A percentile compares a stretch with the other conserved stretches of the same genome.
Evolutionary conservation across 2,329 filamentous ascomycete species (phyloP).

Genomic region (Meredithiella fracta): DNA sequence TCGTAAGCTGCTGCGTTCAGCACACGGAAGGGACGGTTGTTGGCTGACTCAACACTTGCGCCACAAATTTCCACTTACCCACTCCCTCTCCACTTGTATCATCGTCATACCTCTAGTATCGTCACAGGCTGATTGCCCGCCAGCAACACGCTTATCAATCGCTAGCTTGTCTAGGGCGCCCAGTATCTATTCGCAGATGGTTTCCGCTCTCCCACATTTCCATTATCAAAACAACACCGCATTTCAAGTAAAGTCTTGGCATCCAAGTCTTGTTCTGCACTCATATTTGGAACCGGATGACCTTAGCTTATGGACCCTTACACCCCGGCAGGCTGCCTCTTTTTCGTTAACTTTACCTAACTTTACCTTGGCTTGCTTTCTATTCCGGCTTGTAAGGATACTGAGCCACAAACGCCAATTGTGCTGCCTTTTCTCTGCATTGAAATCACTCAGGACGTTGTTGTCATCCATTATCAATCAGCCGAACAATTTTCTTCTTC

Average conservation of each 20-base stretch:
- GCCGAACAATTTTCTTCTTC: neutral
- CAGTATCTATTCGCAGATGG: neutral
- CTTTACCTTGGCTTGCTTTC: neutral
- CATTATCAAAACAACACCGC: neutral
- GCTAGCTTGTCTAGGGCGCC: neutral
- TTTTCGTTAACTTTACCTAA: neutral
- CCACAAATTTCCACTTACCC: neutral
- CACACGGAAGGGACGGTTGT: neutral
- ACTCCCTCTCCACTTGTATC: slow-evolving; percentile 9
- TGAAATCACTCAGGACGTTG: neutral
- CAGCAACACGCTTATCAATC: neutral
- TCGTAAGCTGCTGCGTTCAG: neutral
- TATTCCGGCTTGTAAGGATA: neutral
- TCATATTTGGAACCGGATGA: slow-evolving; percentile 1
- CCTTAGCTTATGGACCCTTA: slow-evolving; percentile 6
- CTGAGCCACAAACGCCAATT: slow-evolving; percentile 2
- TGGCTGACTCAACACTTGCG: slow-evolving; percentile 4
- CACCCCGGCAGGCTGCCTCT: slow-evolving; percentile 11
- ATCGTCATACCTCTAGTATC: slow-evolving; percentile 9
- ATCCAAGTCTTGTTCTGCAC: neutral
- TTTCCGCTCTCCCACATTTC: neutral
- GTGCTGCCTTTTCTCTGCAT: neutral
- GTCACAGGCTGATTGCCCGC: neutral
- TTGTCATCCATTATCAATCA: slow-evolving; percentile 2
- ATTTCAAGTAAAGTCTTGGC: neutral